Percentiles rank a stretch among this genome's conserved stretches.
Evolutionary conservation across 208 protist species (phyloP).

Genomic region (Naegleria lovaniensis): DNA sequence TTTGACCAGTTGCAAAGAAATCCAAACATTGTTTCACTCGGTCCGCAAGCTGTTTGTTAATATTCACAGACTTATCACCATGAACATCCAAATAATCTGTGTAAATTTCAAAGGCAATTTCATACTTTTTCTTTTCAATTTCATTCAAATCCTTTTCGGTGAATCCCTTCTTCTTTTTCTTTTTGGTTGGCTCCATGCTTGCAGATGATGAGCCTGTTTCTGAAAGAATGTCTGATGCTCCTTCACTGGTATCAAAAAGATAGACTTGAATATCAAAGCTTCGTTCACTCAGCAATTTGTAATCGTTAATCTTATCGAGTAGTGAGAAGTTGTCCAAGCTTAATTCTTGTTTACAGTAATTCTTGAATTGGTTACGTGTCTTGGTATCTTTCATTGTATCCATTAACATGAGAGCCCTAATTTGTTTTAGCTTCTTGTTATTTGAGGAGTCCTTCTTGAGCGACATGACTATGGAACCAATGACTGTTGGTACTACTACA

Average conservation of each 20-base stretch:
- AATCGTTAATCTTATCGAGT: neutral
- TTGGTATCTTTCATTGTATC: neutral
- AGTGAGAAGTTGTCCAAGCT: neutral
- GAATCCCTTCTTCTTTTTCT: neutral
- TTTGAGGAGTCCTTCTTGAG: neutral
- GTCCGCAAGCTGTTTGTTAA: neutral
- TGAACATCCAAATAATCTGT: neutral
- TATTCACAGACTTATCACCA: neutral
- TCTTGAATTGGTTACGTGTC: neutral
- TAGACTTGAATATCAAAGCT: neutral
- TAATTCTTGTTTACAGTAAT: neutral
- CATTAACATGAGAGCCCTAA: neutral
- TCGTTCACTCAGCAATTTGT: neutral
- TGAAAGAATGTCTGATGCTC: neutral
- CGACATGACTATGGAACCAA: neutral
- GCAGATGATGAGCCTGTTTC: neutral
- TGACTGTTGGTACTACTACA: neutral
- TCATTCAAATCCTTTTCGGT: neutral
- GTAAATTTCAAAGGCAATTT: neutral
- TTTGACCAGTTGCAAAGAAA: neutral
- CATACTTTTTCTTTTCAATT: neutral
- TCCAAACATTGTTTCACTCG: neutral
- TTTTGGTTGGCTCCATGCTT: neutral
- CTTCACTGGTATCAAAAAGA: neutral
- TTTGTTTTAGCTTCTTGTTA: neutral